Evolutionary conservation across 2,329 filamentous ascomycete genomes (phyloP), one percentile per base, ranked within the genome.

Genomic region (Calonectria henricotiae): DNA sequence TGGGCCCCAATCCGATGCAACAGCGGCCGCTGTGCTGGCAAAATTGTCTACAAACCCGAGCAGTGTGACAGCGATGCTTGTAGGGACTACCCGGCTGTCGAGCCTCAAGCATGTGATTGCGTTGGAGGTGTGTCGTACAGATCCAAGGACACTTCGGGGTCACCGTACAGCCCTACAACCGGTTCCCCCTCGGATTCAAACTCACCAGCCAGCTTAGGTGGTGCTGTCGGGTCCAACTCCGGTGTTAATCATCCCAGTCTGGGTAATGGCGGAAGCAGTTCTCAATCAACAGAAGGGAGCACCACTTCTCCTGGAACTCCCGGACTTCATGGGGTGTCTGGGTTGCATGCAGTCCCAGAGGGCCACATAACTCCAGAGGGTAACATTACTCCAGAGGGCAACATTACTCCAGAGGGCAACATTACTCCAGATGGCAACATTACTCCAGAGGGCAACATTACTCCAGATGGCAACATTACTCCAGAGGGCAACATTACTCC

Each of bases 91-190:
- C 35, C 51, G 13, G 20, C 13, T 12, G 51, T 58, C 20, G 51
- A 58, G 51, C 32, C 51, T 2, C 32, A 58, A 8, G n/a, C 51
- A 17, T 58, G 51, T 37, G 51, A 58, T 15, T 58, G 51, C 13
- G 51, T 39, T 4, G 51, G 51, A 4, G 51, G 51, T 15, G 35
- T 58, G 15, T 39, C 3, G 20, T 58, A 58, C 20, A 58, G 15
- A 20, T 32, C 51, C n/a, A 23, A 39, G 13, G 11, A 39, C 2
- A 6, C 12, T 1, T 2, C 20, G 23, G 37, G 7, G 32, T 23
- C 51, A n/a, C 20, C 51, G 1, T 39, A 23, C 12, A 17, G 20
- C 4, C 20, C 51, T 58, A 20, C 35, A 23, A 9, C 13, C 5
- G 51, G 32, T 7, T 55, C 37, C 9, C 32, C 51, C 13, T n/a